Evolutionary conservation across 176 grass and related monocot species (phyloP).

Genomic region (Avena eriantha): DNA sequence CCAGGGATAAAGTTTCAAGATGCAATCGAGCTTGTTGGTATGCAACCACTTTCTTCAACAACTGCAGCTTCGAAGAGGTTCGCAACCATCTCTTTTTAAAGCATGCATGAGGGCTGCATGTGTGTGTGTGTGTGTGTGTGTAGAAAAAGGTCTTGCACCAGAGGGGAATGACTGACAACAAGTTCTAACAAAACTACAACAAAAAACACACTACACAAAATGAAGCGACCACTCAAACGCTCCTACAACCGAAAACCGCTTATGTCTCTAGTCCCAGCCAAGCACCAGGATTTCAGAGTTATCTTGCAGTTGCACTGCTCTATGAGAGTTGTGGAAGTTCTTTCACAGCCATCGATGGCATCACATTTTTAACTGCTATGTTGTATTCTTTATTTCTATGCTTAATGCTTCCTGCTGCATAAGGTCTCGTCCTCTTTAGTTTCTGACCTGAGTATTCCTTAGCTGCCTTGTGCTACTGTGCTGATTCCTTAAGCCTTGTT

Average conservation of each 20-base stretch:
- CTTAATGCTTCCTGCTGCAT: slow-evolving; percentile 36
- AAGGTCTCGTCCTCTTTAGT: slow-evolving; percentile 21
- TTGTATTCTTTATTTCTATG: slow-evolving; percentile 11
- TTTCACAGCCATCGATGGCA: slow-evolving; percentile 8
- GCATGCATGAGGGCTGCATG: background rate
- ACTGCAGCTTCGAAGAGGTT: slow-evolving; percentile 83
- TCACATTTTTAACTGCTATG: slow-evolving; percentile 19
- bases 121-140: background rate
- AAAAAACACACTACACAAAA: slow-evolving; percentile 7
- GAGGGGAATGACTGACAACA: background rate
- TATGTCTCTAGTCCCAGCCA: background rate
- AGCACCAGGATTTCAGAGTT: slow-evolving; percentile 6
- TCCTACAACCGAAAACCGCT: background rate
- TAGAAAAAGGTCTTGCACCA: background rate
- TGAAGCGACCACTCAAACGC: background rate
- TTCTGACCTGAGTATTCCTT: slow-evolving; percentile 2
- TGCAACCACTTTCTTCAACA: slow-evolving; percentile 79
- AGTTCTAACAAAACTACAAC: background rate
- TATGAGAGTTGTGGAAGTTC: background rate
- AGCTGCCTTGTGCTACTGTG: background rate
- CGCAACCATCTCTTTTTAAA: slow-evolving; percentile 41
- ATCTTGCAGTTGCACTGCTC: background rate
- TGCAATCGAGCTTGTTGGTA: slow-evolving; percentile 83
- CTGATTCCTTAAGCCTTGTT: slow-evolving; percentile 25
- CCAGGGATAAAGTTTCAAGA: slow-evolving; percentile 89